Percentiles rank a stretch among this genome's conserved stretches.
Conservation (phyloP, 1,284 basidiomycete genomes). For the Trametes polyzona region DNA sequence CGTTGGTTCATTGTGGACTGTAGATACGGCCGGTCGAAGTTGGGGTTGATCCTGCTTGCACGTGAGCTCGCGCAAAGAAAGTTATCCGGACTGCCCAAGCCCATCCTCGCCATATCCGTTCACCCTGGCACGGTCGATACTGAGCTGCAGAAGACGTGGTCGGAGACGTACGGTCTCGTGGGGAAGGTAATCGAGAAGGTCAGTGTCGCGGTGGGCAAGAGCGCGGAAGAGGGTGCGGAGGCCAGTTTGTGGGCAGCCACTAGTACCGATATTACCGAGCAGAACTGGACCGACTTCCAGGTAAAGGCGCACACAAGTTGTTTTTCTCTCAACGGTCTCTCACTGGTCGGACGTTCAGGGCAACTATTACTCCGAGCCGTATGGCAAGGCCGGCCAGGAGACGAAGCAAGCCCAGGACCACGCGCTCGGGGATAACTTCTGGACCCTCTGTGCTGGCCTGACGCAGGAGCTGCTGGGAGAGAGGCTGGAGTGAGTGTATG, state of each 20-base stretch:
- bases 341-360: constrained; percentile 15
- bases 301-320: too few relatives aligned
- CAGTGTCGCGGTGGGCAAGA: too few relatives aligned
- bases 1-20: background rate
- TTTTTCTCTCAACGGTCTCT: too few relatives aligned
- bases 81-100: constrained; percentile 14
- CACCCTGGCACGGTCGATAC: constrained; percentile 34
- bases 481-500: constrained; percentile 8
- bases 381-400: constrained; percentile 28
- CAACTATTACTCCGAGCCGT: constrained; percentile 30
- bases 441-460: constrained; percentile 24
- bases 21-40: constrained; percentile 30
- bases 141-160: constrained; percentile 23
- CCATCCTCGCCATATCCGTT: constrained; percentile 32
- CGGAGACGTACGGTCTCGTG: too few relatives aligned
- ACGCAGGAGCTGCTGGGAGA: constrained; percentile 27
- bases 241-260: constrained; percentile 32
- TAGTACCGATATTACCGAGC: constrained; percentile 27
- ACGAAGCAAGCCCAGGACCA: constrained; percentile 25
- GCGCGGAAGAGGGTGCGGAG: constrained; percentile 31
- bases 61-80: constrained; percentile 27
- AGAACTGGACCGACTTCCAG: constrained; percentile 31
- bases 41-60: constrained; percentile 29
- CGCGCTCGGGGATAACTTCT: constrained; percentile 26
- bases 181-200: too few relatives aligned